Base-by-base conservation (phyloP, 2,329 filamentous ascomycete species). In the Apiospora hydei region DNA sequence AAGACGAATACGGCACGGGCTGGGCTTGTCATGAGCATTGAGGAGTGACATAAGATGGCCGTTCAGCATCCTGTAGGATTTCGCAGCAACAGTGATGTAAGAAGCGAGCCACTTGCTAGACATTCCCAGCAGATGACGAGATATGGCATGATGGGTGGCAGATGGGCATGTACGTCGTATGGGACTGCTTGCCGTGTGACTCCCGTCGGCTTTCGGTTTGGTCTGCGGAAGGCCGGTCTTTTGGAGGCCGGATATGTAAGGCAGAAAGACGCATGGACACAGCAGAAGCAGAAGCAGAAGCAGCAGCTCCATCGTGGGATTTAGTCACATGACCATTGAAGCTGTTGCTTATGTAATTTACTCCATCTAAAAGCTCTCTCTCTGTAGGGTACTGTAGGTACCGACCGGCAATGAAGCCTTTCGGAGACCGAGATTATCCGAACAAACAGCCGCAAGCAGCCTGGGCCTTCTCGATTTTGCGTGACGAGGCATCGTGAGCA, bases 401-500 rank as follows among this genome's bases (percentile, higher is more conserved):
- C 57, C 57, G 8, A 14, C 8, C 51, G 51, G 53, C 53, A 61
- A 61, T 61, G 53, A 61, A 38, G 30, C n/a, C 21, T 64, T 41
- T 64, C 57, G 57, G 57, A n/a, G 34, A 7, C 18, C 57, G 11
- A 41, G 57, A 64, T 64, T 64, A 64, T 64, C 57, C 57, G 57
- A 24, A 21, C 18, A 64, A 64, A 64, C 30, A 64, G 57, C 57
- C 57, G 30, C 16, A 64, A 41, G 61, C 53, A 44, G 70, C 34
- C 46, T 38, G 38, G 66, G 24, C 64, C 44, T 61, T 64, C 76
- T 78, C 81, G 84, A 81, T 87, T 87, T 87, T 82, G 83, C 81
- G 80, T 79, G 81, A 83, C 82, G 84, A 43, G 83, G 83, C 78
- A 79, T 78, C 78, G 79, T 80, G 79, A 82, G 78, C 79, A 64